Base-by-base conservation (phyloP, 805 yeast species). In the Saccharomycopsis selenospora region DNA sequence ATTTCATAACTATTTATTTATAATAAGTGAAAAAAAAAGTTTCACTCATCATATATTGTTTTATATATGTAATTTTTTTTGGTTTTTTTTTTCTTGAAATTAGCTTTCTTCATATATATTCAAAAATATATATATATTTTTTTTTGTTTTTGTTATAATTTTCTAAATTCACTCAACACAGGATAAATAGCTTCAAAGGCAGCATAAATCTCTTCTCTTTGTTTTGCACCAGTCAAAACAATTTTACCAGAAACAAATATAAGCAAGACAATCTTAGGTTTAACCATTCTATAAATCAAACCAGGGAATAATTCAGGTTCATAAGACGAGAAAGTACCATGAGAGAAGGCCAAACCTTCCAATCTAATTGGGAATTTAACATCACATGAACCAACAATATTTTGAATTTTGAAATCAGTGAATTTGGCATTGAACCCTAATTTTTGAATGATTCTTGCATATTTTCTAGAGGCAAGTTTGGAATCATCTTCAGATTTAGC, bases 281-380 rank as follows among this genome's bases (percentile, higher is more conserved):
- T 91, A 59, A 93, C 99, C 99, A 93, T 93, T 76, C 99, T 88
- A 74, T 93, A 93, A 69, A 93, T 93, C 59, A 93, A 76, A 62
- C 99, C 99, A 2, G 99, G 99, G 68, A 93, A 93, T 63, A 93
- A 73, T 67, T 93, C 99, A 3, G 99, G 99, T 68, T 93, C 99
- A 63, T 93, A 93, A 14, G 96, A 87, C 55, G 95, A 85, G 91
- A 93, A 93, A 71, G 96, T 88, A 51, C 99, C 99, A 76, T 93
- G 99, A 58, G 95, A 82, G 65, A 90, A 93, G 3, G 99, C 99
- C 60, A 93, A 76, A 51, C 99, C 99, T 71, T 93, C 99, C 56
- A 93, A 72, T 65, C 99, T 80, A 56, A 93, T 93, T 17, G 99
- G 99, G 66, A 93, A 93, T 66, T 93, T 91, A 48, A 93, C 99